Evolutionary conservation across 1,284 basidiomycete genomes (phyloP).

Genomic region (Porogramme epimiltina): DNA sequence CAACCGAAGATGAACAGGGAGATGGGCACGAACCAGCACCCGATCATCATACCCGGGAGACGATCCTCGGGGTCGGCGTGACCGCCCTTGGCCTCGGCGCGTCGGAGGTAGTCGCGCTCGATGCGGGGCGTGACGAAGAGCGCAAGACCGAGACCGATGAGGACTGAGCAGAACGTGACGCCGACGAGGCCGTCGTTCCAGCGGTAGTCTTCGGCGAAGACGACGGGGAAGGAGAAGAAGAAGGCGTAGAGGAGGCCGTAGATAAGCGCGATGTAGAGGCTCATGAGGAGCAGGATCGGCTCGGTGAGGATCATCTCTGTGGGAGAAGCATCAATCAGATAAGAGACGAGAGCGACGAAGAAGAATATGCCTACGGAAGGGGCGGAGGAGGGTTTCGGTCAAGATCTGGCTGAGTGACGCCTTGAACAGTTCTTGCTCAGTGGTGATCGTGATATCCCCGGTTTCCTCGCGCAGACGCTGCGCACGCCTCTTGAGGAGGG

Average conservation of each 20-base stretch:
- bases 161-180: slow-evolving; percentile 73
- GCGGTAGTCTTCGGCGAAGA: slow-evolving; percentile 51
- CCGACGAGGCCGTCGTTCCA: slow-evolving; percentile 63
- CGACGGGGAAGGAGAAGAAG: slow-evolving; percentile 62
- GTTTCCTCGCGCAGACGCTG: slow-evolving; percentile 38
- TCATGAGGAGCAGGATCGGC: slow-evolving; percentile 68
- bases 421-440: slow-evolving; percentile 65
- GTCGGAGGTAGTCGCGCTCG: slow-evolving; percentile 36
- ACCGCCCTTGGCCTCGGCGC: slow-evolving; percentile 43
- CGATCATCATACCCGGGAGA: slow-evolving; percentile 47
- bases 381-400: slow-evolving; percentile 37
- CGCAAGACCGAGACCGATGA: slow-evolving; percentile 62
- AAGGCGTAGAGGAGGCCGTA: slow-evolving; percentile 64
- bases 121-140: slow-evolving; percentile 45
- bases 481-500: slow-evolving; percentile 42
- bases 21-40: slow-evolving; percentile 48
- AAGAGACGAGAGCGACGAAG: too few relatives aligned
- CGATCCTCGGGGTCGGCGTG: slow-evolving; percentile 53
- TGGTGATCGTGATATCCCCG: slow-evolving; percentile 45
- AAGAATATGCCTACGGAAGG: slow-evolving; percentile 42
- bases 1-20: slow-evolving; percentile 47
- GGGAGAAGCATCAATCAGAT: background rate
- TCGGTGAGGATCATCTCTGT: slow-evolving; percentile 62
- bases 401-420: slow-evolving; percentile 54
- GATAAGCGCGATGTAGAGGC: slow-evolving; percentile 68